Evolutionary conservation across 2,329 filamentous ascomycete genomes (phyloP), one percentile per base, ranked within the genome.

Genomic region (Simplicillium sp.): DNA sequence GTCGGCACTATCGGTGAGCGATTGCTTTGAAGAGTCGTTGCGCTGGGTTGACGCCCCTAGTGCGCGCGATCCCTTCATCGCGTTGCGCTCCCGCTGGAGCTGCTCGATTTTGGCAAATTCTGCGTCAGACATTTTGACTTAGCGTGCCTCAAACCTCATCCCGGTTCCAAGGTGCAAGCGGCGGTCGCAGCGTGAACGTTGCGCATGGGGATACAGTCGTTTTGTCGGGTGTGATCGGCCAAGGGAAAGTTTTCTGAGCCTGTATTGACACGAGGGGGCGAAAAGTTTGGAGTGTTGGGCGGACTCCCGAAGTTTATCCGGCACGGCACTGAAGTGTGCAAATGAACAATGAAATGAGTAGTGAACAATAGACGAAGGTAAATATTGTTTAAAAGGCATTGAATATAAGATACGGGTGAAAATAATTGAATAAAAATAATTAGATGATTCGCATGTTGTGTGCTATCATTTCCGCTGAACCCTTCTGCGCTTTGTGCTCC

Each of bases 41-140:
- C 86, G 86, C 70, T 94, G 88, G 68, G 69, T 82, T 56, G 81
- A 77, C 50, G 77, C 71, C 67, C 92, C 86, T 64, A 86, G 84
- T 63, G 80, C 77, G 70, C 79, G 84, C 62, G 82, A 84, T 67
- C 84, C 82, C 54, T 84, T 76, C 55, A 77, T 73, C 61, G 84
- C 83, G 66, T 94, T 94, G 62, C 89, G 87, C 83, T 94, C 88
- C 65, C 84, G 82, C 73, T 95, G 88, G 60, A 90, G 82, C 72
- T 82, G 84, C 67, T 82, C 82, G 65, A 94, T 84, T 57, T 82
- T 76, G 59, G 92, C 86, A 66, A 94, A 92, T 65, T 94, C 87
- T 65, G 84, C 82, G 70, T 82, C 76, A 66, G 77, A 80, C 77
- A 82, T 82, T 53, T 60, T 74, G 62, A 49, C 50, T 62, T 55